Base-by-base conservation (phyloP, 805 yeast genomes). In the Metschnikowia koreensis region DNA sequence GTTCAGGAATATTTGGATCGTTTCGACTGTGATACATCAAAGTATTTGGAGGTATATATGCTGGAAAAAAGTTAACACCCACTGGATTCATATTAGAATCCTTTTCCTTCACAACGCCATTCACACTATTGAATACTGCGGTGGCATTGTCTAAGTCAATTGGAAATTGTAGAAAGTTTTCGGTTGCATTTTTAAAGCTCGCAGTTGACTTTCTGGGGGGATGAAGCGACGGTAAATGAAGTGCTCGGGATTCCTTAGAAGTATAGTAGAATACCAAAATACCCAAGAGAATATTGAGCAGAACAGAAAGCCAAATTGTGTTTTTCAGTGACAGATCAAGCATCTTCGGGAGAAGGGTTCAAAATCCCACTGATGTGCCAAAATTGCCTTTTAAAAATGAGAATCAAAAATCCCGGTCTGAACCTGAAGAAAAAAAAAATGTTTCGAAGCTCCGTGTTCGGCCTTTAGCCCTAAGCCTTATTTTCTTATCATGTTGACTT, bases 51-150 rank as follows among this genome's bases (percentile, higher is more conserved):
- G 87, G 86, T 26, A 84, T 71, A 49, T 74, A 75, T 1, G 85
- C 88, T 0, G 89, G 86, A 39, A 83, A 73, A 55, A 74, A 81
- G 6, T 81, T 72, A 16, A 83, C 82, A 3, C 87, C 82, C 12
- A 76, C 73, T 0, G 89, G 87, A 46, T 75, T 70, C 29, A 82
- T 57, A 62, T 81, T 81, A 12, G 81, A 67, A 44, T 75, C 75
- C 46, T 78, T 77, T 53, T 80, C 81, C 56, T 78, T 80, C 47
- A 81, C 61, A 0, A 81, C 84, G 38, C 80, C 77, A 47, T 78
- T 68, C 12, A 83, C 73, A 3, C 83, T 73, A 57, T 81, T 81
- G 66, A 83, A 83, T 1, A 83, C 60, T 1, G 84, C 79, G 0
- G 82, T 66, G 28, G 87, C 83, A 55, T 82, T 82, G 4, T 53